A percentile compares a stretch with the other conserved stretches of the same genome.
These are phyloP conservation scores for Maudiozyma saulgeensis DNA, from an alignment of 805 yeast genomes.

Conservation along the genomic window DNA sequence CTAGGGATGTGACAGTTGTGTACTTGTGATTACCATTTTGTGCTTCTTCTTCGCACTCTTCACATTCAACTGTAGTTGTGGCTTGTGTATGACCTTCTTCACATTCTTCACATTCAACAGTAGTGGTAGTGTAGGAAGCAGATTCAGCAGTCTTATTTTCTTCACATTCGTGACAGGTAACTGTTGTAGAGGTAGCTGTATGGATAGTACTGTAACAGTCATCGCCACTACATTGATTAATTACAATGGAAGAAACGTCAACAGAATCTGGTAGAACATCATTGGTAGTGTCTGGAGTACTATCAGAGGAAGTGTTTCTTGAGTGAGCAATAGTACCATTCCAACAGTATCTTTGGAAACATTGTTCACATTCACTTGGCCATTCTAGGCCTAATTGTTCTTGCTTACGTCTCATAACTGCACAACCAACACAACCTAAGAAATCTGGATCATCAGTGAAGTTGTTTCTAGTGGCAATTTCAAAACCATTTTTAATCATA, in stretches of 20 bases:
- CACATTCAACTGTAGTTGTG: background rate
- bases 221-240: background rate
- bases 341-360: conserved; percentile 74
- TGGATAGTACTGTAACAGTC: conserved; percentile 1
- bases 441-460: conserved; percentile 59
- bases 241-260: conserved; percentile 1
- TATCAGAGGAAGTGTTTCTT: conserved; percentile 1
- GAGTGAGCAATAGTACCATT: conserved; percentile 35
- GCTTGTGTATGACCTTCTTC: background rate
- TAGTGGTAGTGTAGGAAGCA: background rate
- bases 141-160: background rate
- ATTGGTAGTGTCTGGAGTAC: conserved; percentile 1
- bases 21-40: background rate
- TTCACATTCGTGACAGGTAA: conserved; percentile 1
- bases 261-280: conserved; percentile 1
- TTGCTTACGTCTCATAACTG: conserved; percentile 66
- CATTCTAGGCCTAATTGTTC: conserved; percentile 55
- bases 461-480: conserved; percentile 56
- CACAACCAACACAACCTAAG: conserved; percentile 73
- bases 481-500: conserved; percentile 67
- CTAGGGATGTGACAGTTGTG: background rate
- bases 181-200: conserved; percentile 1
- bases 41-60: background rate
- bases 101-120: background rate
- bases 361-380: conserved; percentile 54